These are phyloP conservation scores for Ogataea degrootiae DNA, from an alignment of 805 yeast genomes.

Conservation along the genomic window DNA sequence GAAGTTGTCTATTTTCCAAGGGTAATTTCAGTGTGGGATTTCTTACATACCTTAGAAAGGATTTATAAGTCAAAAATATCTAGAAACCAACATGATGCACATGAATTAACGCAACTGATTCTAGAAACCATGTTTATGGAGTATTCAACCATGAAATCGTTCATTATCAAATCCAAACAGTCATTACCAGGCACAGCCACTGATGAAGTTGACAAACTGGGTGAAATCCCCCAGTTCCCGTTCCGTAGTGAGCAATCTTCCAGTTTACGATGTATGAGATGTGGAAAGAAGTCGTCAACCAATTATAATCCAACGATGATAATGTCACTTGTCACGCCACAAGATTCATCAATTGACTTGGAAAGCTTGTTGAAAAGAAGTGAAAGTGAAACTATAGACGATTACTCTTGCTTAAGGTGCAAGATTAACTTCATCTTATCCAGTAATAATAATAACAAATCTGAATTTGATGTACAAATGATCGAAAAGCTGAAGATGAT, in stretches of 20 bases:
- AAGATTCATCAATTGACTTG: slow-evolving; percentile 32
- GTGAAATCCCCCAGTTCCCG: slow-evolving; percentile 59
- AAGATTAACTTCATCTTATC: slow-evolving; percentile 41
- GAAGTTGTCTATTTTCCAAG: slow-evolving; percentile 50
- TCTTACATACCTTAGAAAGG: slow-evolving; percentile 65
- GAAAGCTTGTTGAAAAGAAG: slow-evolving; percentile 50
- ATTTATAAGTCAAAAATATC: slow-evolving; percentile 73
- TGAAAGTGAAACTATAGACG: slow-evolving; percentile 66
- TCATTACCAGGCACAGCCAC: slow-evolving; percentile 29
- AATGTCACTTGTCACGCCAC: slow-evolving; percentile 73
- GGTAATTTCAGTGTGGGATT: slow-evolving; percentile 71
- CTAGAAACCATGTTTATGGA: slow-evolving; percentile 76
- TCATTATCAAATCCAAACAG: slow-evolving; percentile 33
- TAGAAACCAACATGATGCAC: slow-evolving; percentile 89
- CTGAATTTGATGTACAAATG: slow-evolving; percentile 24
- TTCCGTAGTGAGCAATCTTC: slow-evolving; percentile 64
- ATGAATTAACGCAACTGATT: slow-evolving; percentile 78
- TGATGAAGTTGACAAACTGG: neutral
- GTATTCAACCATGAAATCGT: slow-evolving; percentile 37
- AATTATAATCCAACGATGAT: slow-evolving; percentile 60
- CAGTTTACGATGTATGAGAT: slow-evolving; percentile 64
- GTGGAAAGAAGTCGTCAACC: slow-evolving; percentile 58
- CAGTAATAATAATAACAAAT: slow-evolving; percentile 23
- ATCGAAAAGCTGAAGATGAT: slow-evolving; percentile 34
- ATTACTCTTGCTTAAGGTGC: slow-evolving; percentile 77